Conservation (phyloP, 2,329 filamentous ascomycete species). For the Didymella glomerata region DNA sequence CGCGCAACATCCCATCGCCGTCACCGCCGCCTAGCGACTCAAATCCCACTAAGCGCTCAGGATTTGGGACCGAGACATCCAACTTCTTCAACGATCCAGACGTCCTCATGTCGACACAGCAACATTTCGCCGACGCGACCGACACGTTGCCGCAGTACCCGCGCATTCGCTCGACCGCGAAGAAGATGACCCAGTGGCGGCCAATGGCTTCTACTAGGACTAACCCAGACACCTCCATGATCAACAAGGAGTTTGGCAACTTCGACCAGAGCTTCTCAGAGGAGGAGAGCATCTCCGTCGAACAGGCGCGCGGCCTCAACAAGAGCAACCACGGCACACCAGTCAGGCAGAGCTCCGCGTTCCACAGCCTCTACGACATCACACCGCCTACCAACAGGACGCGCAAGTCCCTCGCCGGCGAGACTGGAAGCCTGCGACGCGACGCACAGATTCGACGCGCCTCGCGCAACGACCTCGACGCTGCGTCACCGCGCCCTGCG, state of each 20-base stretch:
- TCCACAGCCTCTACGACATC: conserved; percentile 59
- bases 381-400: conserved; percentile 53
- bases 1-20: conserved; percentile 41
- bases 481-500: conserved; percentile 50
- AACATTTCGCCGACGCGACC: conserved; percentile 48
- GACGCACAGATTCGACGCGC: conserved; percentile 58
- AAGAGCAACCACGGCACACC: conserved; percentile 50
- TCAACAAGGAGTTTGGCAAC: conserved; percentile 52
- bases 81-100: conserved; percentile 49
- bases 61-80: conserved; percentile 36
- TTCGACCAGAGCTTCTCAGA: conserved; percentile 53
- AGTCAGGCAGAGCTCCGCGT: conserved; percentile 59
- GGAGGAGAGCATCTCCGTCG: conserved; percentile 63
- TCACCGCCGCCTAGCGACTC: conserved; percentile 47
- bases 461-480: conserved; percentile 53
- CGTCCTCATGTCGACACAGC: conserved; percentile 51
- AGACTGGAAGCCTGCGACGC: conserved; percentile 52
- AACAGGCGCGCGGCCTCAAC: conserved; percentile 63
- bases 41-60: conserved; percentile 47
- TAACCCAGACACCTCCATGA: conserved; percentile 50
- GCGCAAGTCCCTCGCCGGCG: conserved; percentile 47
- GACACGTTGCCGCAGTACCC: conserved; percentile 45
- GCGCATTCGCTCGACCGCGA: conserved; percentile 50
- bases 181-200: conserved; percentile 51
- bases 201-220: conserved; percentile 46